Evolutionary conservation across 1,284 basidiomycete species (phyloP).

Genomic region (Termitomyces sp.): DNA sequence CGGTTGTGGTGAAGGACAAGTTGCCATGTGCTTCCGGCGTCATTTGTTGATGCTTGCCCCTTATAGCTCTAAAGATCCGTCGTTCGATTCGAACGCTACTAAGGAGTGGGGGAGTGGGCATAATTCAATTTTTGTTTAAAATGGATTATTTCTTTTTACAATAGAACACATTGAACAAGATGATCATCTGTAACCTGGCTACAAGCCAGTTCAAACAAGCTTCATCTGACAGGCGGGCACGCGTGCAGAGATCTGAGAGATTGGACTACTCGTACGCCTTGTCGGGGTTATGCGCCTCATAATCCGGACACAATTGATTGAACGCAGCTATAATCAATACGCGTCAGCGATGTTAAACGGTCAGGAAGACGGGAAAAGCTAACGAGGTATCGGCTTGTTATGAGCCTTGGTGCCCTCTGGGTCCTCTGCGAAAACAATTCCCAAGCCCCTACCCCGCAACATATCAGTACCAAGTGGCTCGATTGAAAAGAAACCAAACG

Average conservation of each 20-base stretch:
- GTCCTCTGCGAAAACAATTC: constrained; percentile 37
- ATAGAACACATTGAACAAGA: background rate
- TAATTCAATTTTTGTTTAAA: background rate
- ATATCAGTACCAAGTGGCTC: background rate
- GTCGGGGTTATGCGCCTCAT: background rate
- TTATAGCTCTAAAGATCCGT: background rate
- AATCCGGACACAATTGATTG: background rate
- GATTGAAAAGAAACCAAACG: background rate
- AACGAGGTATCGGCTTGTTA: constrained; percentile 8
- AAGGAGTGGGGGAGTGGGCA: too few species aligned
- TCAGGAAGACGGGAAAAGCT: background rate
- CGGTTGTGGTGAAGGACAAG: constrained; percentile 1
- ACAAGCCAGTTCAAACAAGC: background rate
- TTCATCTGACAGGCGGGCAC: background rate
- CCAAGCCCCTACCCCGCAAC: constrained; percentile 28
- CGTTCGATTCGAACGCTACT: background rate
- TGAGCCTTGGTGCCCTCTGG: constrained; percentile 15
- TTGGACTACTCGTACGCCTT: background rate
- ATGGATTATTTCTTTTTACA: background rate
- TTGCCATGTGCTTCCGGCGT: background rate
- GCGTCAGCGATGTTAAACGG: background rate
- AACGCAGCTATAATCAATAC: background rate
- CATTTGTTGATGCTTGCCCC: constrained; percentile 1
- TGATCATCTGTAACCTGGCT: background rate
- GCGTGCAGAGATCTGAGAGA: background rate